A percentile compares a stretch with the other conserved stretches of the same genome.
phyloP scores from a whole-genome alignment of 139 green algal species.

The Micractinium conductrix region DNA sequence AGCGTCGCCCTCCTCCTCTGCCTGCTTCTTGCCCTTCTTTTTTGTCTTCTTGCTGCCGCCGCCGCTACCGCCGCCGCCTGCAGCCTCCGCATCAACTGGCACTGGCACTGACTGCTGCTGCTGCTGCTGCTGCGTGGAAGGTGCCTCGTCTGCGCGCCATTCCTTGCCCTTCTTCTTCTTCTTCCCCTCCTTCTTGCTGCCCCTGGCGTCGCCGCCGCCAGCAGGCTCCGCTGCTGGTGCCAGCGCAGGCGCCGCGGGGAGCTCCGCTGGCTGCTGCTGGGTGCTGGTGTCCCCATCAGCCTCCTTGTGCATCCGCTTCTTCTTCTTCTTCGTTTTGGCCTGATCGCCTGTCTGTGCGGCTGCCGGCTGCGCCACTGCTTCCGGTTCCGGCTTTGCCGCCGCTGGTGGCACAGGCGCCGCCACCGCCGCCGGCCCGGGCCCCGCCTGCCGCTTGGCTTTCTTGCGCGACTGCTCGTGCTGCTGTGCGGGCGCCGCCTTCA shows the following conservation, averaged over 20 bases:
- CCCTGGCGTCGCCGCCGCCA: no score
- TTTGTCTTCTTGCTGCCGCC: neutral
- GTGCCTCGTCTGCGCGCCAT: neutral
- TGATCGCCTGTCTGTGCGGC: neutral
- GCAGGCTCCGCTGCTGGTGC: neutral
- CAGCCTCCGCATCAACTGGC: neutral
- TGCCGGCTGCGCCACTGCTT: neutral
- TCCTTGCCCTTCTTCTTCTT: constrained; percentile 20
- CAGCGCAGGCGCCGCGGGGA: neutral
- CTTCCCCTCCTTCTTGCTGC: neutral
- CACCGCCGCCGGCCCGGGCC: neutral
- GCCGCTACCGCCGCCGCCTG: neutral
- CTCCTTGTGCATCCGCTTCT: neutral
- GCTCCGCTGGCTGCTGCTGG: neutral
- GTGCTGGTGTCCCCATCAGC: neutral
- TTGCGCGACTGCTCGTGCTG: neutral
- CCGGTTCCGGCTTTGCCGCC: neutral
- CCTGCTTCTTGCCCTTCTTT: constrained; percentile 7
- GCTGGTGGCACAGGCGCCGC: neutral
- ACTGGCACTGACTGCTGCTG: neutral
- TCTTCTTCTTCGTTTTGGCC: neutral
- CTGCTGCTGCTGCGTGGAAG: no score
- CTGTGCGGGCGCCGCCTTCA: neutral
- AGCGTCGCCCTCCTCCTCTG: neutral
- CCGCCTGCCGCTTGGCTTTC: constrained; percentile 17